Percentiles rank a stretch among this genome's conserved stretches.
Evolutionary conservation across 768 basidiomycete species (phyloP).

Genomic region (Lactarius quietus): DNA sequence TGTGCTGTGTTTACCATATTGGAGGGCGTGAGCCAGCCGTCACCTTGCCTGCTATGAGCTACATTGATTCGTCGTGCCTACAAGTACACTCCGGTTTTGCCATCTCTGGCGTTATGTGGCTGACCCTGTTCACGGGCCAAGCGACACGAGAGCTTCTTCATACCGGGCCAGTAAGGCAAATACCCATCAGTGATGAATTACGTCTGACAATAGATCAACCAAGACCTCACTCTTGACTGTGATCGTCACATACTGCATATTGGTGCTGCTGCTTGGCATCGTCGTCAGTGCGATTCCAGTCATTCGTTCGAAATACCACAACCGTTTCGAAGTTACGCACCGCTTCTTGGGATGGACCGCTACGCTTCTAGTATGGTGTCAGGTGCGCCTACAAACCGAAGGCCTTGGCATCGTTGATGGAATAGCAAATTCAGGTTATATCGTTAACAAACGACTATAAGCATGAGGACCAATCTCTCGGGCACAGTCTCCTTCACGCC

Average conservation of each 20-base stretch:
- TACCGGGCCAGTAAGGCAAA: slow-evolving; percentile 36
- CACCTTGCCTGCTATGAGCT: background rate
- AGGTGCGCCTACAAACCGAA: slow-evolving; percentile 34
- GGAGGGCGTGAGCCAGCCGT: slow-evolving; percentile 40
- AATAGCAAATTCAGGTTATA: slow-evolving; percentile 37
- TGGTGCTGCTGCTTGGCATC: slow-evolving; percentile 46
- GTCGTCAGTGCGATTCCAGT: slow-evolving; percentile 50
- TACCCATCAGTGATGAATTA: slow-evolving; percentile 19
- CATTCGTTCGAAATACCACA: slow-evolving; percentile 46
- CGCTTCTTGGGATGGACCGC: slow-evolving; percentile 57
- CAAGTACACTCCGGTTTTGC: slow-evolving; percentile 54
- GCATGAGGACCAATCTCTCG: slow-evolving; percentile 36
- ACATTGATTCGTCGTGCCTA: background rate
- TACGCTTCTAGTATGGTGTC: slow-evolving; percentile 51
- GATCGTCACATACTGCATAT: slow-evolving; percentile 48
- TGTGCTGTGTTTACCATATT: slow-evolving; percentile 57
- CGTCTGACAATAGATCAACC: slow-evolving; percentile 24
- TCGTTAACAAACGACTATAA: slow-evolving; percentile 54
- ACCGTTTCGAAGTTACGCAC: slow-evolving; percentile 53
- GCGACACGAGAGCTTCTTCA: slow-evolving; percentile 48
- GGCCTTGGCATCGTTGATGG: background rate
- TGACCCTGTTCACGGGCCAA: slow-evolving; percentile 46
- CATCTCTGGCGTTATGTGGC: slow-evolving; percentile 51
- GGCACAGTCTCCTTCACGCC: slow-evolving; percentile 41
- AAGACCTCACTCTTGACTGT: slow-evolving; percentile 48